Base-by-base conservation (phyloP, 441 rosid species). In the Populus trichocarpa region DNA sequence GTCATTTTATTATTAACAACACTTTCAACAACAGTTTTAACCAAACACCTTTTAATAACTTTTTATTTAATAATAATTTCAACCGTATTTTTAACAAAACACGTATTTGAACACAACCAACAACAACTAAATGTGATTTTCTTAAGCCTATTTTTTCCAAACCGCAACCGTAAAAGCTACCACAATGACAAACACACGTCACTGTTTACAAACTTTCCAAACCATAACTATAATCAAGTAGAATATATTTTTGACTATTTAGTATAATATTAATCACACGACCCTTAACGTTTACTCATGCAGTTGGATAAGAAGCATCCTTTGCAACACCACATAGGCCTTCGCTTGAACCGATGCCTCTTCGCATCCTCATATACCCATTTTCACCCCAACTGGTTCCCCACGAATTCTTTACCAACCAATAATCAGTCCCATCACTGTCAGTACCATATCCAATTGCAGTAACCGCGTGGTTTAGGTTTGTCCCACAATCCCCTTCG, bases 301-400 rank as follows among this genome's bases (percentile, higher is more conserved):
- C 61, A 32, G 64, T 78, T 42, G 97, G 94, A 79, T 92, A 92
- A 3, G 97, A 92, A 69, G 93, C 86, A 67, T 87, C 88, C 78
- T 89, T 77, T 2, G 93, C 93, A 77, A 90, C 89, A 28, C 97
- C 97, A 79, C 97, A 92, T 75, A 89, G 90, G 1, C 95, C 97
- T 0, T 90, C 75, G 10, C 71, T 75, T 16, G 75, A 81, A 50
- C 61, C 83, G 42, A 80, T 13, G 67, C 86, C 89, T 25, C 97
- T 86, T 35, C 75, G 89, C 91, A 92, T 86, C 80, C 76, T 89
- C 8, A 92, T 83, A 79, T 89, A 92, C 8, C 97, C 97, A 0
- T 46, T 63, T 85, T 90, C 95, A 28, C 97, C 97, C 93, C 95
- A 92, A 77, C 81, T 77, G 0, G n/a, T 22, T 26, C 95, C 95